These are phyloP conservation scores for Tricholomella constricta DNA, from an alignment of 768 basidiomycete genomes.

Conservation along the genomic window DNA sequence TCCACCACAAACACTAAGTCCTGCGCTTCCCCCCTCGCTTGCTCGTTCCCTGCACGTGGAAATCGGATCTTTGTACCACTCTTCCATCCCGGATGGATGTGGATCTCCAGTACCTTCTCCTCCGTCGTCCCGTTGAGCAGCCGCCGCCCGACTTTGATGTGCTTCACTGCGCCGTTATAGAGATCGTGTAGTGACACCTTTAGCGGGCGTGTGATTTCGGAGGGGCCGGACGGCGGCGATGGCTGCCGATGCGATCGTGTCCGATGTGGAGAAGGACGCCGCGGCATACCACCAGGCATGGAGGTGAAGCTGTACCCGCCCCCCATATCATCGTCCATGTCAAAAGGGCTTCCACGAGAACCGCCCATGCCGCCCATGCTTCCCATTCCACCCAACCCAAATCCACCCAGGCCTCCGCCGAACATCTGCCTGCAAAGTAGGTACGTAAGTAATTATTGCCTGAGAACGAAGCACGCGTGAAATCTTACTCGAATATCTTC, in stretches of 20 bases:
- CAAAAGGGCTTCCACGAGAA: conserved; percentile 29
- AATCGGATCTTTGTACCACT: conserved; percentile 93
- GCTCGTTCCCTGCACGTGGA: conserved; percentile 84
- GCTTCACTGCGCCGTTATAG: conserved; percentile 83
- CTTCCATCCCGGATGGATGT: conserved; percentile 91
- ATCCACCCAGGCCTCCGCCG: conserved; percentile 27
- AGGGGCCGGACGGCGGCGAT: conserved; percentile 36
- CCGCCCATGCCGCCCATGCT: conserved; percentile 34
- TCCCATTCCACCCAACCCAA: conserved; percentile 40
- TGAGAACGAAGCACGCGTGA: background rate
- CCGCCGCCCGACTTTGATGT: conserved; percentile 81
- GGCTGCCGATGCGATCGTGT: conserved; percentile 28
- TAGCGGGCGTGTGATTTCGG: conserved; percentile 79
- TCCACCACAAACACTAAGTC: conserved; percentile 98
- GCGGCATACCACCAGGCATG: conserved; percentile 64
- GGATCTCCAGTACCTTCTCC: conserved; percentile 84
- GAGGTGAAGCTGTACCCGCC: conserved; percentile 33
- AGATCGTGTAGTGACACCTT: conserved; percentile 87
- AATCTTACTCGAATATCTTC: conserved; percentile 83
- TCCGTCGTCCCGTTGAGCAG: conserved; percentile 74
- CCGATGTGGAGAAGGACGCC: conserved; percentile 25
- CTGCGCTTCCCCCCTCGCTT: conserved; percentile 63
- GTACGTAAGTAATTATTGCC: conserved; percentile 2
- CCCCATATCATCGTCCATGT: conserved; percentile 53
- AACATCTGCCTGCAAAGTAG: conserved; percentile 56